Conservation (phyloP, 306 rosid species). For the Amphicarpaea edgeworthii region DNA sequence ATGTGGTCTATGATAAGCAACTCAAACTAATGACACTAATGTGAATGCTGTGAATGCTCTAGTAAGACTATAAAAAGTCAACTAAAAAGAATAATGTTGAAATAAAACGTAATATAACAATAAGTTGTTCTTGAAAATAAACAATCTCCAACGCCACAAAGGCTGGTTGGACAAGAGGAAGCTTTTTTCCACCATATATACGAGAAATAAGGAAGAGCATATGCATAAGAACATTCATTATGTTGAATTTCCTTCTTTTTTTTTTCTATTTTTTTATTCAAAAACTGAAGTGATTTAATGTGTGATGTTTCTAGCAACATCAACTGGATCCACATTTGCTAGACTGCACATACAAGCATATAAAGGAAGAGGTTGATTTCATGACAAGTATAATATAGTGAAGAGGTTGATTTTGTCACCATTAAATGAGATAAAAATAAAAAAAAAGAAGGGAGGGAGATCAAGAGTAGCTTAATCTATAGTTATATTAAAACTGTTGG, state of each 20-base stretch:
- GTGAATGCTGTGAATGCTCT: too few relatives aligned
- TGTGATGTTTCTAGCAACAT: conserved; percentile 76
- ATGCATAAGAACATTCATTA: conserved; percentile 10
- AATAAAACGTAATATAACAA: too few relatives aligned
- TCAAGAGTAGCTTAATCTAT: conserved; percentile 3
- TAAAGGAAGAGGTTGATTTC: conserved; percentile 18
- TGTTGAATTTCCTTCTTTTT: conserved; percentile 12
- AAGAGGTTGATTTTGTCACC: conserved; percentile 27
- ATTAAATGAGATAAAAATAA: neutral
- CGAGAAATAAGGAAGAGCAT: conserved; percentile 32
- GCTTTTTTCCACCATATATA: too few relatives aligned
- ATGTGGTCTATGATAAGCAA: too few relatives aligned
- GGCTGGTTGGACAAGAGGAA: too few relatives aligned
- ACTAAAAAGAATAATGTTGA: too few relatives aligned
- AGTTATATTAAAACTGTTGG: too few relatives aligned
- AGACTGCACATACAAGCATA: conserved; percentile 66
- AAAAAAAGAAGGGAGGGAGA: neutral
- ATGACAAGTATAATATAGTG: neutral
- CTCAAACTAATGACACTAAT: too few relatives aligned
- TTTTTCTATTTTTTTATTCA: neutral
- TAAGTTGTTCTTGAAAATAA: too few relatives aligned
- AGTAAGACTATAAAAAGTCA: too few relatives aligned
- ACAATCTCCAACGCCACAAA: too few relatives aligned
- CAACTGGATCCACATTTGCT: conserved; percentile 94
- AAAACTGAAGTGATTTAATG: conserved; percentile 50